Base-by-base conservation (phyloP, 2,329 filamentous ascomycete species). In the Fusarium sp. region DNA sequence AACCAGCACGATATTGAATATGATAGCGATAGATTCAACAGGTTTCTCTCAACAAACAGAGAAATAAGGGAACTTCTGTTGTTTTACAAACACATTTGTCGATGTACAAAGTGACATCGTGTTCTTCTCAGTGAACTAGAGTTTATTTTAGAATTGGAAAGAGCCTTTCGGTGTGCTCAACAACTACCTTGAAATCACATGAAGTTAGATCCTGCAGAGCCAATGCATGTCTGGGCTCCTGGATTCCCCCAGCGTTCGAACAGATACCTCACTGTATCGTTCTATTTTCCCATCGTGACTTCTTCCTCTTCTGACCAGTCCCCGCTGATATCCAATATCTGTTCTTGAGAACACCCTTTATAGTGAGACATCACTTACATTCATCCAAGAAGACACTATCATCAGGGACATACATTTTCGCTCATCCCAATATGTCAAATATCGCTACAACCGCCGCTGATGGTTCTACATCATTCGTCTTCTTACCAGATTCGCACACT, bases 401-500 rank as follows among this genome's bases (percentile, higher is more conserved):
- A 9, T 5, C 18, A 46, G 14, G 34, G 11, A 40, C 13, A 38
- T 31, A 40, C 5, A 10, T 65, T 36, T 33, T 6, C 18, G 18
- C 15, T 40, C 22, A 34, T n/a, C 22, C 15, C 38, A 31, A 14
- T 17, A 67, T 66, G 50, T 17, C 20, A 13, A 33, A 15, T 9
- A 66, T 33, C 11, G 5, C 5, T 22, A 33, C 6, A n/a, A 7
- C 26, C 26, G 15, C 33, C 24, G 18, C 15, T 14, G 40, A 55
- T 26, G 26, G 14, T 10, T 39, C 34, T 20, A 17, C 28, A 14
- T 31, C 55, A 10, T 52, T 33, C 13, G 53, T 66, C 36, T 50
- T 26, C 43, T 67, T 66, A 40, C 51, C 51, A 13, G 56, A 49
- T 20, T n/a, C 40, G 10, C 28, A 22, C 11, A 38, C 33, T 18